A percentile compares a stretch with the other conserved stretches of the same genome.
Evolutionary conservation across 2,329 filamentous ascomycete genomes (phyloP).

Genomic region (Pestalotiopsis sp.): DNA sequence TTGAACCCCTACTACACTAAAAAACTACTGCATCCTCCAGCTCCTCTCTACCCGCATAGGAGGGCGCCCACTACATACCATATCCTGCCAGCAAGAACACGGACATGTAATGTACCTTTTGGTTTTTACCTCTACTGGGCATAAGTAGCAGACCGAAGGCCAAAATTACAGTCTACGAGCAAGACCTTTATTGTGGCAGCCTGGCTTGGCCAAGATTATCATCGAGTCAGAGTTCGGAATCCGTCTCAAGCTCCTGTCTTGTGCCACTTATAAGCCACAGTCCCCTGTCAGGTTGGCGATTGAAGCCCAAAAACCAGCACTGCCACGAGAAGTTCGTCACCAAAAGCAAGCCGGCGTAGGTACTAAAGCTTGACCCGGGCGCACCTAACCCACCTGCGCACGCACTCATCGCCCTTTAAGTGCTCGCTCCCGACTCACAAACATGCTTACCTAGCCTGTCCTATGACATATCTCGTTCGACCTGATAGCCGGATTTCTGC

Average conservation of each 20-base stretch:
- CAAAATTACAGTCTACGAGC: not conserved
- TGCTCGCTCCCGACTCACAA: not conserved
- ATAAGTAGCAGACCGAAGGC: not conserved
- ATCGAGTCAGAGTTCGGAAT: not conserved
- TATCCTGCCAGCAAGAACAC: too few species aligned
- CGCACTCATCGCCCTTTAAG: not conserved
- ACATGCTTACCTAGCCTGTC: not conserved
- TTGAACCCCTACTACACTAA: too few species aligned
- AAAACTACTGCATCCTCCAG: not conserved
- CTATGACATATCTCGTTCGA: slow-evolving; percentile 1
- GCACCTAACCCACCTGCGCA: not conserved
- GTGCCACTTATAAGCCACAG: not conserved
- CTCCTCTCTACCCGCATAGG: not conserved
- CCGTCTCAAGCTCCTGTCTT: not conserved
- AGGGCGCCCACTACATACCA: not conserved
- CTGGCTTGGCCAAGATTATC: not conserved
- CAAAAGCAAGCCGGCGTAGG: slow-evolving; percentile 1
- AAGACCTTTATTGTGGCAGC: not conserved
- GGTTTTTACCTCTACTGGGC: too few species aligned
- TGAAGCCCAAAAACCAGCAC: slow-evolving; percentile 8
- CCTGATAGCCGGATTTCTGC: not conserved
- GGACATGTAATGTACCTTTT: too few species aligned
- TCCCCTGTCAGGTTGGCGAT: not conserved
- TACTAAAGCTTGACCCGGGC: slow-evolving; percentile 9
- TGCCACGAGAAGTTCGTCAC: slow-evolving; percentile 11